Percentiles rank a stretch among this genome's conserved stretches.
These are phyloP conservation scores for Pelargonium citronellum DNA, from an alignment of 441 rosid species.

Conservation along the genomic window DNA sequence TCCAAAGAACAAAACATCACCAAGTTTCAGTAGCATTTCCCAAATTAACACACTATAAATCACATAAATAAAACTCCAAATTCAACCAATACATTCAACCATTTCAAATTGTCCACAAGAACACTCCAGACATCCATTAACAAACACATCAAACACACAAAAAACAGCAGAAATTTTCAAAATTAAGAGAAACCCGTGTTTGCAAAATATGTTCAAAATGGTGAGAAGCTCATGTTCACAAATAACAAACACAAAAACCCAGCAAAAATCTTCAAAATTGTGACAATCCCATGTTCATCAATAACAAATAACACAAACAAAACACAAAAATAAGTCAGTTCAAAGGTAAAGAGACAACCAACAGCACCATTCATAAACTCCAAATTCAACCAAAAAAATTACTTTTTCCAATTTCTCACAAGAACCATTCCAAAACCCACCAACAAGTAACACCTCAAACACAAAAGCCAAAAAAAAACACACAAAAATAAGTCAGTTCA, in stretches of 20 bases:
- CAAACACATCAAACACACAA: not conserved
- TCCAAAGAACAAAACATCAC: not conserved
- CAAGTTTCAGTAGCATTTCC: not conserved
- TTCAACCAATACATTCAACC: not conserved
- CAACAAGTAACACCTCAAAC: not conserved
- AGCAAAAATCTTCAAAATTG: not conserved
- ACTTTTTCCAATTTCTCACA: not conserved
- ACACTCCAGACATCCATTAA: no score
- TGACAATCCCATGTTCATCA: not conserved
- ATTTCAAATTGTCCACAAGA: no score
- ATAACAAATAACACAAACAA: no score
- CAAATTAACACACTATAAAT: not conserved
- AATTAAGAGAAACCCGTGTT: not conserved
- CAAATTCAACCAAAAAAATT: not conserved
- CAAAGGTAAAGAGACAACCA: not conserved
- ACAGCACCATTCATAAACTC: no score
- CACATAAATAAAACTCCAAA: not conserved
- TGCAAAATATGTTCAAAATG: not conserved
- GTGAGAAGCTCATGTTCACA: not conserved
- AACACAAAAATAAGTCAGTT: not conserved
- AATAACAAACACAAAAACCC: not conserved
- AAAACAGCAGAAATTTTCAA: no score
- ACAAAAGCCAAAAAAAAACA: no score
- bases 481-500: no score
- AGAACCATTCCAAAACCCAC: not conserved